A percentile compares a stretch with the other conserved stretches of the same genome.
Evolutionary conservation across 441 rosid species (phyloP).

Genomic region (Macaranga tanarius): DNA sequence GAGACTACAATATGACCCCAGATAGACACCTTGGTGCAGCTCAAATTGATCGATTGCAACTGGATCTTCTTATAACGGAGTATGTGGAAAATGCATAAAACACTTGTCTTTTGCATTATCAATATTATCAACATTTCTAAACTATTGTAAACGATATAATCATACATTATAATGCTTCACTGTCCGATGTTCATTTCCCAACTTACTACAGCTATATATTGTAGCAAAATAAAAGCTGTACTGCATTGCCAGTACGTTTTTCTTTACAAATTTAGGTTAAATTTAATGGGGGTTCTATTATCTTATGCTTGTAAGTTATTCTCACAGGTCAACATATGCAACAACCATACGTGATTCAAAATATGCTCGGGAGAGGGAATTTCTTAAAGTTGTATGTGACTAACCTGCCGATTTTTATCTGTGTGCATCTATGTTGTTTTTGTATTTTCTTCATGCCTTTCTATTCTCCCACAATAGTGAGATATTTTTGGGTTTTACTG

Average conservation of each 20-base stretch:
- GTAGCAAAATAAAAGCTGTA: neutral
- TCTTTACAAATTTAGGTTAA: neutral
- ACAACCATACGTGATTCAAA: constrained; percentile 86
- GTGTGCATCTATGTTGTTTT: constrained; percentile 5
- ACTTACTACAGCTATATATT: neutral
- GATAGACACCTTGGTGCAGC: constrained; percentile 99
- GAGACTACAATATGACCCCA: constrained; percentile 97
- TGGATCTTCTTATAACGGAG: constrained; percentile 97
- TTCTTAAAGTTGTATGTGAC: constrained; percentile 86
- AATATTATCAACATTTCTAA: neutral
- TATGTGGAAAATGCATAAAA: constrained; percentile 34
- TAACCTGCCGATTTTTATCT: constrained; percentile 21
- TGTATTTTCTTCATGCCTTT: neutral
- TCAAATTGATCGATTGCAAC: constrained; percentile 70
- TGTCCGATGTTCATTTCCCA: neutral
- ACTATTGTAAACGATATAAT: neutral
- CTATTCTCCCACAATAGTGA: neutral
- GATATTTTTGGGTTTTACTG: no score
- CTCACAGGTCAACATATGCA: constrained; percentile 86
- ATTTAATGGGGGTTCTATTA: constrained; percentile 1
- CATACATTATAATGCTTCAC: neutral
- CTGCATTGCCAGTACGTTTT: neutral
- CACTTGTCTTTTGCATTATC: neutral
- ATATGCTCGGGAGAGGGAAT: constrained; percentile 89
- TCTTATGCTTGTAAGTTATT: constrained; percentile 21